A percentile compares a stretch with the other conserved stretches of the same genome.
These are phyloP conservation scores for Solanum aculeatissimum DNA, from an alignment of 305 asterid genomes.

Conservation along the genomic window DNA sequence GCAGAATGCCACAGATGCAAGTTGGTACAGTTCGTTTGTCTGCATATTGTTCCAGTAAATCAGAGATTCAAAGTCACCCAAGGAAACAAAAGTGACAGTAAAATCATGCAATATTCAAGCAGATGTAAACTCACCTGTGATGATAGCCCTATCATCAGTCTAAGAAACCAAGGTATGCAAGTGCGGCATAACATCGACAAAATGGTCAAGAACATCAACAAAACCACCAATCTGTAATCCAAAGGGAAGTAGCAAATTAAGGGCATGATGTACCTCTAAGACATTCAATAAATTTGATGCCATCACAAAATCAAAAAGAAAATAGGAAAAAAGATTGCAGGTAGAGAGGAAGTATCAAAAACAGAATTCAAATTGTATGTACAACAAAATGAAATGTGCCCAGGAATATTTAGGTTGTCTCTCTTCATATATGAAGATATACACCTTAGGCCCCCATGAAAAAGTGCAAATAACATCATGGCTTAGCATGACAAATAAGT, in stretches of 20 bases:
- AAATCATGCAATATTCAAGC: constrained; percentile 3
- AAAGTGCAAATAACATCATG: not conserved
- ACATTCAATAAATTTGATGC: not conserved
- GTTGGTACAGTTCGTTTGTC: constrained; percentile 77
- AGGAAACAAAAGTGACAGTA: constrained; percentile 2
- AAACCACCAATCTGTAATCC: constrained; percentile 48
- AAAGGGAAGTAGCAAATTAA: not conserved
- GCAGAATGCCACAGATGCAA: constrained; percentile 80
- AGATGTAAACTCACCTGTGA: constrained; percentile 44
- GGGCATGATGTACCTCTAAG: not conserved
- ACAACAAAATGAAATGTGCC: not conserved
- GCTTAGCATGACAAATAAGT: not conserved
- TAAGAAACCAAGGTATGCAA: constrained; percentile 64
- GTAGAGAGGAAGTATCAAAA: not conserved
- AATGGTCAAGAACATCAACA: constrained; percentile 38
- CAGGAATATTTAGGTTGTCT: not conserved
- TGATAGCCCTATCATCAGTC: constrained; percentile 72
- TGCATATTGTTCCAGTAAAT: constrained; percentile 29
- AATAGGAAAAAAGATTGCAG: not conserved
- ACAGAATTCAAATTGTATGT: not conserved
- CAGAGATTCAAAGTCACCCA: constrained; percentile 9
- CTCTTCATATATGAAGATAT: not conserved
- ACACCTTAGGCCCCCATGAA: not conserved
- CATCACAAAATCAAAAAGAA: not conserved
- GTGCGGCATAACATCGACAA: constrained; percentile 50